Evolutionary conservation across 345 rosid species (phyloP), one percentile per base, ranked within the genome.

Genomic region (Leavenworthia alabamica): DNA sequence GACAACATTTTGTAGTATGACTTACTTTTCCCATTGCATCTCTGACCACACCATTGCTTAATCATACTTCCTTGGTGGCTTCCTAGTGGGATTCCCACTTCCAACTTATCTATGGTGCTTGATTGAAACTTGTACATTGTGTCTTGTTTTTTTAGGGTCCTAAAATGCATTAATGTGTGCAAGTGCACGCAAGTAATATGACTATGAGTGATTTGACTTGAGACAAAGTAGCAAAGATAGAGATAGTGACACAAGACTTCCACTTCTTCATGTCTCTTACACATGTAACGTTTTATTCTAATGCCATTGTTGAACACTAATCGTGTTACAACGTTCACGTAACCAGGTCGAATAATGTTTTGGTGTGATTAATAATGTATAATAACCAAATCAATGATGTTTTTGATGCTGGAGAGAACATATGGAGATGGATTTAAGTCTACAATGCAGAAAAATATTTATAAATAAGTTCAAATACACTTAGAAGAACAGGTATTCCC

Each of bases 191-290:
- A 36, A 27, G 35, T 54, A 17, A 20, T 12, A 54, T 0, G 43
- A 47, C n/a, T 28, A 32, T 37, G 39, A 47, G 29, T 70, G 69
- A 62, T 70, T 55, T 55, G 74, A 70, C 74, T 70, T 62, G 37
- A 56, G 69, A 62, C 69, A 62, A 47, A 47, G 56, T 58, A 29
- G 69, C 50, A 60, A 61, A 56, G 45, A 55, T 29, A 29, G 44
- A 53, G 64, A 70, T 47, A 44, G 45, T 70, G 58, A 62, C 69
- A 56, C 41, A 14, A 13, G 40, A 16, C 11, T 28, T 48, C 74
- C 64, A 70, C 69, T 70, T 43, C 48, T 26, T 33, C n/a, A 4
- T 69, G 67, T 60, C 62, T 46, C 44, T 47, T 11, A 46, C 58
- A 55, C 64, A 47, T 70, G 68, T 47, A 11, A 13, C 52, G n/a